A percentile compares a stretch with the other conserved stretches of the same genome.
Evolutionary conservation across 1,284 basidiomycete genomes (phyloP).

Genomic region (Pyrrhoderma lamaoense): DNA sequence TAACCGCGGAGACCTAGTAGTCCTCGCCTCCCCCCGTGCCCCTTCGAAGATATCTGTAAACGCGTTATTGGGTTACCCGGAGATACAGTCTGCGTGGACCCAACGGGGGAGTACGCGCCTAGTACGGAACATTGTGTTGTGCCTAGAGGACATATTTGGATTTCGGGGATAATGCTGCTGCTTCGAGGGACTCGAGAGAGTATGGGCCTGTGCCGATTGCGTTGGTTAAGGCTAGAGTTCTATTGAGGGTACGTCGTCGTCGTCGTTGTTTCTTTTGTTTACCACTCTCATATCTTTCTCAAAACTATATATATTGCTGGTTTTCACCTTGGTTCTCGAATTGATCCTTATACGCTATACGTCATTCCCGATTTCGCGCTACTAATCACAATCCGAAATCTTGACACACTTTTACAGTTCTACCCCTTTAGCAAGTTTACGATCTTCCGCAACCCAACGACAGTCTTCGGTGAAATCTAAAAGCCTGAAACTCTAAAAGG

Average conservation of each 20-base stretch:
- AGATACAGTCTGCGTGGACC: slow-evolving; percentile 86
- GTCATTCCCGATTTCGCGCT: too few relatives aligned
- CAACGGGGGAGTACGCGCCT: slow-evolving; percentile 43
- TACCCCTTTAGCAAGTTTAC: too few relatives aligned
- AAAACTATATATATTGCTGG: too few relatives aligned
- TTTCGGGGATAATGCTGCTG: slow-evolving; percentile 84
- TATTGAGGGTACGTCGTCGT: slow-evolving; percentile 54
- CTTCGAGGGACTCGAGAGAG: slow-evolving; percentile 79
- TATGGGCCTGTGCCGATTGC: slow-evolving; percentile 91
- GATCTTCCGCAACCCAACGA: too few relatives aligned
- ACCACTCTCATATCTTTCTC: too few relatives aligned
- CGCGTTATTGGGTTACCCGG: slow-evolving; percentile 87
- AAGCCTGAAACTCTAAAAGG: too few relatives aligned
- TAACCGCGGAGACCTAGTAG: slow-evolving; percentile 76
- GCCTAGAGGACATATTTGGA: slow-evolving; percentile 86
- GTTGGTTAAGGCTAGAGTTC: slow-evolving; percentile 69
- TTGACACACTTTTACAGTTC: too few relatives aligned
- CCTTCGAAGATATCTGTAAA: slow-evolving; percentile 76
- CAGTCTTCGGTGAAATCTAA: too few relatives aligned
- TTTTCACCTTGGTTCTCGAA: too few relatives aligned
- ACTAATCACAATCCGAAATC: too few relatives aligned
- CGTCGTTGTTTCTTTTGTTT: neutral
- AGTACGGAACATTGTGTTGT: slow-evolving; percentile 66
- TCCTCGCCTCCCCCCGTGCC: slow-evolving; percentile 72
- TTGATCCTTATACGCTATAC: too few relatives aligned